Percentiles rank a stretch among this genome's conserved stretches.
phyloP scores from a whole-genome alignment of 345 rosid genomes.

The Eucalyptus albens region DNA sequence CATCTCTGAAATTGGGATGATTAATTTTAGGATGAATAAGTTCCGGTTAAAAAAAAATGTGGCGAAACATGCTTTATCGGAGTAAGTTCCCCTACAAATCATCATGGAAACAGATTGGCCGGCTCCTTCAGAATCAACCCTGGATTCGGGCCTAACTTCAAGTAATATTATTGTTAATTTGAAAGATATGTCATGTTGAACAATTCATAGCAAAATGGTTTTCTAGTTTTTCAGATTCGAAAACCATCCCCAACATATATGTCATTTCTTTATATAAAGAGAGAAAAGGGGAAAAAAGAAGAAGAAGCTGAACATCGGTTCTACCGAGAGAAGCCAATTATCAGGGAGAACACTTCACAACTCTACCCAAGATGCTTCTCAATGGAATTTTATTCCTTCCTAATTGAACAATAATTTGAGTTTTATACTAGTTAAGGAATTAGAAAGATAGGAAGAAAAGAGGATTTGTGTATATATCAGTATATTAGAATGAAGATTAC shows the following conservation, averaged over 20 bases:
- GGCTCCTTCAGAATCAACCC: background rate
- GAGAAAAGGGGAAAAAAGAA: background rate
- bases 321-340: background rate
- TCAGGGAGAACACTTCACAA: background rate
- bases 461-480: too few relatives aligned
- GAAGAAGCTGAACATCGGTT: background rate
- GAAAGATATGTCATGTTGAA: background rate
- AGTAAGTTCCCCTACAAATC: background rate
- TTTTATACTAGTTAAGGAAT: background rate
- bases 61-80: background rate
- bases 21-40: too few relatives aligned
- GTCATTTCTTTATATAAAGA: background rate
- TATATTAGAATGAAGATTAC: too few relatives aligned
- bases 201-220: background rate
- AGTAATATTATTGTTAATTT: background rate
- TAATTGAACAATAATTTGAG: background rate
- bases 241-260: background rate
- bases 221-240: background rate
- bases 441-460: too few relatives aligned
- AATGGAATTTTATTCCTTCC: background rate
- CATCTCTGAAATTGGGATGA: background rate
- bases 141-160: background rate
- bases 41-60: rapidly evolving
- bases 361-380: background rate
- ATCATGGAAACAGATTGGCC: background rate